These are phyloP conservation scores for Solanum hybrid DNA, from an alignment of 305 asterid genomes.

Conservation along the genomic window DNA sequence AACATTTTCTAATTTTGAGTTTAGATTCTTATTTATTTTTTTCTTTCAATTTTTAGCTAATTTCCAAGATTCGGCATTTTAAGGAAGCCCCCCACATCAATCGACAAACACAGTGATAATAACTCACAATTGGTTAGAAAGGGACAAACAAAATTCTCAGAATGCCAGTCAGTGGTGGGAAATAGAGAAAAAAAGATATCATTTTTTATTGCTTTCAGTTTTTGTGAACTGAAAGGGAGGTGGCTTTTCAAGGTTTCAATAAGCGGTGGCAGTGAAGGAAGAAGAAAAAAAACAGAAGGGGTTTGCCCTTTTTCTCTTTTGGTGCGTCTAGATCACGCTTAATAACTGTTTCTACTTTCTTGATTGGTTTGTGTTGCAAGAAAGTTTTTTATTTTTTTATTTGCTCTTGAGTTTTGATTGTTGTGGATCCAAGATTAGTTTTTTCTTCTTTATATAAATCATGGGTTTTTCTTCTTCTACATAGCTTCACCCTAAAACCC, in stretches of 20 bases:
- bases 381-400: not conserved
- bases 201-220: not conserved
- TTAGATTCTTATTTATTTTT: not conserved
- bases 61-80: not conserved
- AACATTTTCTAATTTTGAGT: not conserved
- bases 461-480: not conserved
- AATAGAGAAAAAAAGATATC: not conserved
- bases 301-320: not conserved
- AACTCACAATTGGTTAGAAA: too few relatives aligned
- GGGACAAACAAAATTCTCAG: not conserved
- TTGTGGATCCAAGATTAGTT: not conserved
- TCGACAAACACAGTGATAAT: not conserved
- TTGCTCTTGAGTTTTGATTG: not conserved
- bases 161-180: not conserved
- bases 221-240: not conserved
- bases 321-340: not conserved
- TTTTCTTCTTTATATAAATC: not conserved
- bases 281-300: not conserved
- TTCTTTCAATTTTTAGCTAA: too few relatives aligned
- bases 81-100: not conserved
- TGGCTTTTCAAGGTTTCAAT: not conserved
- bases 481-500: not conserved
- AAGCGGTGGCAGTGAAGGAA: not conserved
- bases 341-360: not conserved
- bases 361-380: not conserved